phyloP scores from a whole-genome alignment of 2,329 filamentous ascomycete species.

The Peltaster fructicola region DNA sequence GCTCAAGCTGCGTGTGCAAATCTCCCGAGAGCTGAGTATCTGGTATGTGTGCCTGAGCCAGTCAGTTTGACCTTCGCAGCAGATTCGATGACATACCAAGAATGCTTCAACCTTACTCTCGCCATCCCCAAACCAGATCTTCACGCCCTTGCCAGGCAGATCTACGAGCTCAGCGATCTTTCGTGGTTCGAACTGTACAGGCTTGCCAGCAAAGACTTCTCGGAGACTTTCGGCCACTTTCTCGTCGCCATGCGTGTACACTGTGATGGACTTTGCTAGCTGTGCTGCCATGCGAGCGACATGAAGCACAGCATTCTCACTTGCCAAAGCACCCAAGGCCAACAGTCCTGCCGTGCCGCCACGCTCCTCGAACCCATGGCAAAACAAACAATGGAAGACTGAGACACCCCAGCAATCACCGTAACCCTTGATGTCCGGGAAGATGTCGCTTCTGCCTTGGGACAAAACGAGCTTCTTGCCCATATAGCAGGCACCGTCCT shows the following conservation, averaged over 20 bases:
- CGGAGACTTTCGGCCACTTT: not conserved
- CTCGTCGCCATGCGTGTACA: constrained; percentile 3
- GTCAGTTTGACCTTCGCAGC: too few relatives aligned
- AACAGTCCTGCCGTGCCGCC: constrained; percentile 32
- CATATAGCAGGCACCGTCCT: constrained; percentile 24
- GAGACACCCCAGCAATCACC: constrained; percentile 3
- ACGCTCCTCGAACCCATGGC: constrained; percentile 41
- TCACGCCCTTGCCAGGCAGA: too few relatives aligned
- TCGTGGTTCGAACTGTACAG: too few relatives aligned
- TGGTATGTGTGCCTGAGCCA: too few relatives aligned
- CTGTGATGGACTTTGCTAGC: constrained; percentile 1
- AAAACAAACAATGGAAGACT: constrained; percentile 40
- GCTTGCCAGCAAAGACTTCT: too few relatives aligned
- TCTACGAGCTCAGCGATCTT: too few relatives aligned
- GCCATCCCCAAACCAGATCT: too few relatives aligned
- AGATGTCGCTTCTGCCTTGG: constrained; percentile 34
- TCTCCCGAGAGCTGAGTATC: too few relatives aligned
- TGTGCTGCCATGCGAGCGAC: constrained; percentile 3
- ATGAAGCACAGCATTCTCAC: constrained; percentile 1
- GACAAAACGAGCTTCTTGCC: constrained; percentile 39
- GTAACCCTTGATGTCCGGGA: constrained; percentile 26
- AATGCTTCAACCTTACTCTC: too few relatives aligned
- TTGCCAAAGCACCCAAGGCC: constrained; percentile 21
- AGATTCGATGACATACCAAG: too few relatives aligned
- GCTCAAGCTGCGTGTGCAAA: too few relatives aligned